Conservation (phyloP, 2,329 filamentous ascomycete species). For the Chrysosporium keratinophilum region DNA sequence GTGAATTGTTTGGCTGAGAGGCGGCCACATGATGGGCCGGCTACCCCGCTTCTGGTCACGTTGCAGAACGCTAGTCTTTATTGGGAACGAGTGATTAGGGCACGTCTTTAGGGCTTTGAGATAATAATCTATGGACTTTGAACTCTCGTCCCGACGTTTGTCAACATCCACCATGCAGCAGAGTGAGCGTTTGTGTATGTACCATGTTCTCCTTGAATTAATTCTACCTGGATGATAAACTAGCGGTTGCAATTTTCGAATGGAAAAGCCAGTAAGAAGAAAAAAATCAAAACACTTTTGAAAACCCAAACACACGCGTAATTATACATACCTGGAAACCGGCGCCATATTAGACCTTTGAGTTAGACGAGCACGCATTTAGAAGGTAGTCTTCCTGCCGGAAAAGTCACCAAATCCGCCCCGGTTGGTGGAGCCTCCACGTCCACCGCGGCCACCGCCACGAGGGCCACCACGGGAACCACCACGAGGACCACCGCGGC, state of each 20-base stretch:
- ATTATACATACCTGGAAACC: conserved; percentile 13
- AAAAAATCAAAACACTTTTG: conserved; percentile 4
- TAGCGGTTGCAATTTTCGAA: neutral
- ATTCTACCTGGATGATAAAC: neutral
- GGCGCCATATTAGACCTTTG: neutral
- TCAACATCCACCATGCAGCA: neutral
- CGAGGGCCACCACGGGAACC: conserved; percentile 37
- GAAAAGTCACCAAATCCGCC: conserved; percentile 56
- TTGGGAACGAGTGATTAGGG: conserved; percentile 3
- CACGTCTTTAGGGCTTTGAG: conserved; percentile 6
- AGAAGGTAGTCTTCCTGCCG: conserved; percentile 71
- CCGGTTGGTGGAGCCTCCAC: conserved; percentile 39
- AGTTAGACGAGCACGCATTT: conserved; percentile 16
- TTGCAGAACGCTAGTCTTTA: neutral
- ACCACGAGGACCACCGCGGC: conserved; percentile 43
- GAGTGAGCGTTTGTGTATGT: neutral
- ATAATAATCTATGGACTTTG: neutral
- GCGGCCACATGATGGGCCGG: conserved; percentile 7
- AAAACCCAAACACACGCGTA: neutral
- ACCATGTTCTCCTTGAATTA: neutral
- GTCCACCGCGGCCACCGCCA: conserved; percentile 41
- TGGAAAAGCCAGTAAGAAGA: neutral
- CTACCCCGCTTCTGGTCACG: conserved; percentile 9
- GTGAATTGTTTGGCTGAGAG: neutral
- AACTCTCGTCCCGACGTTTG: neutral